Evolutionary conservation across 306 rosid genomes (phyloP).

Genomic region (Carpinus fangiana): DNA sequence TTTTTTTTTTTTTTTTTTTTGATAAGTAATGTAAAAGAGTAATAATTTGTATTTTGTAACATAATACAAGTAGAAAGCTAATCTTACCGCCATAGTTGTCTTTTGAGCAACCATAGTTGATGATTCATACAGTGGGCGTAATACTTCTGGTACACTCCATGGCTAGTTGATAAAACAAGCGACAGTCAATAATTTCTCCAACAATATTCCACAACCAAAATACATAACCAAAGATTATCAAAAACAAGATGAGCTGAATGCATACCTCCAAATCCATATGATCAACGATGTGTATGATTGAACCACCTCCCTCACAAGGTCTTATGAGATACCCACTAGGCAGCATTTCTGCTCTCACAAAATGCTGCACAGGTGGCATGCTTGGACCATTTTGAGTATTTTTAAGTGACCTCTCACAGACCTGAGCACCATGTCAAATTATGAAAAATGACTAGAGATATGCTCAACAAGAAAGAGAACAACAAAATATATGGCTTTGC

Average conservation of each 20-base stretch:
- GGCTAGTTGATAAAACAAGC: conserved; percentile 50
- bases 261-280: conserved; percentile 90
- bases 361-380: conserved; percentile 98
- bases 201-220: neutral
- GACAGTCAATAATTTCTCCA: conserved; percentile 9
- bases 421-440: conserved; percentile 36
- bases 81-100: conserved; percentile 92
- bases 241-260: neutral
- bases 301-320: conserved; percentile 98
- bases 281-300: conserved; percentile 94
- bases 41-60: conserved; percentile 9
- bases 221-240: neutral
- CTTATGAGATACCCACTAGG: conserved; percentile 92
- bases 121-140: conserved; percentile 94
- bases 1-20: neutral
- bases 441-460: conserved; percentile 24
- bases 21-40: conserved; percentile 4
- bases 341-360: conserved; percentile 93
- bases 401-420: conserved; percentile 92
- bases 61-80: conserved; percentile 10
- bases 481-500: neutral
- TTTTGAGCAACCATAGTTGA: conserved; percentile 88
- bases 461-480: neutral
- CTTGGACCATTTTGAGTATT: conserved; percentile 94
- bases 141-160: conserved; percentile 94